phyloP scores from a whole-genome alignment of 1,284 basidiomycete genomes.

The Moesziomyces antarcticus region DNA sequence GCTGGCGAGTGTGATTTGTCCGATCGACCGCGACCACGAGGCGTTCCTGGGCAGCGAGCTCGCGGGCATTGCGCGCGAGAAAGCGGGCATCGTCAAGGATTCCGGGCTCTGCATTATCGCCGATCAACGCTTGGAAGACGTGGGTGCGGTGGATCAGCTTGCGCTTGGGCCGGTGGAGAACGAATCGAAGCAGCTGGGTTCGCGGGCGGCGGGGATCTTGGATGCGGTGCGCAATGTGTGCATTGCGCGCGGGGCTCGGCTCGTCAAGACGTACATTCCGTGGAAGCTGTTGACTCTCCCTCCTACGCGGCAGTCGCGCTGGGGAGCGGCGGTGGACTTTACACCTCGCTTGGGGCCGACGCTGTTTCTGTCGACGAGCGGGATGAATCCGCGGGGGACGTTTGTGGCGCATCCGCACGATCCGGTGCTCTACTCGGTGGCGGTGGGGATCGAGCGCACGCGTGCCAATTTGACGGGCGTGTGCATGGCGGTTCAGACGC shows the following conservation, averaged over 20 bases:
- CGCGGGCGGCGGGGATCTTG: slow-evolving; percentile 42
- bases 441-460: slow-evolving; percentile 47
- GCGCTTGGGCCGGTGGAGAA: slow-evolving; percentile 40
- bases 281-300: slow-evolving; percentile 40
- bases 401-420: slow-evolving; percentile 50
- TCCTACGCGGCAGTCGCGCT: slow-evolving; percentile 22
- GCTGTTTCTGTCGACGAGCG: slow-evolving; percentile 42
- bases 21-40: slow-evolving; percentile 93
- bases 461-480: slow-evolving; percentile 53
- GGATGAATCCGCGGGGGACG: slow-evolving; percentile 43
- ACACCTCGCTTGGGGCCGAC: slow-evolving; percentile 33
- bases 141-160: slow-evolving; percentile 19
- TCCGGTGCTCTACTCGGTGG: slow-evolving; percentile 30
- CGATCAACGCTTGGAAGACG: slow-evolving; percentile 50
- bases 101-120: slow-evolving; percentile 80
- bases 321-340: slow-evolving; percentile 32
- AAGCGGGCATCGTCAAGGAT: slow-evolving; percentile 81
- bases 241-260: slow-evolving; percentile 32
- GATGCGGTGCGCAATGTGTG: slow-evolving; percentile 46
- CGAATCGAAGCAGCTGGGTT: slow-evolving; percentile 36
- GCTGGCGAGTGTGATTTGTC: slow-evolving; percentile 82
- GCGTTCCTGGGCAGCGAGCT: slow-evolving; percentile 84
- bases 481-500: slow-evolving; percentile 61
- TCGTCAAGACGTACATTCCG: slow-evolving; percentile 51
- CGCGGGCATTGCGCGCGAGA: slow-evolving; percentile 81